Conservation (phyloP, 257 asterid species). For the Scutellaria galericulata region DNA sequence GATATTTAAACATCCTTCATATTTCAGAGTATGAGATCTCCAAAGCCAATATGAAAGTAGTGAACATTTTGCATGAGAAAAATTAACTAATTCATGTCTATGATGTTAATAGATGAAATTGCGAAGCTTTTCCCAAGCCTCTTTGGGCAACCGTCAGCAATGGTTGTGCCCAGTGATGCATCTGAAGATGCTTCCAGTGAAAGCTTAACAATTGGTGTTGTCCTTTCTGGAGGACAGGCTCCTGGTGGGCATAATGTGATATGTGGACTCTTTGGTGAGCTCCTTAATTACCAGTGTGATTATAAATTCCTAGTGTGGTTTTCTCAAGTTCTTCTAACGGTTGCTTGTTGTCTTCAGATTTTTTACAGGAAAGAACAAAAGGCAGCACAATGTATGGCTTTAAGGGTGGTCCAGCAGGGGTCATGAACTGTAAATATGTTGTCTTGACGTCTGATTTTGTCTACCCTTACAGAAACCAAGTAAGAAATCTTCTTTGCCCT, state of each 20-base stretch:
- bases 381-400: constrained; percentile 82
- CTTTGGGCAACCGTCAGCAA: constrained; percentile 72
- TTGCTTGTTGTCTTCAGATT: constrained; percentile 47
- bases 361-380: constrained; percentile 65
- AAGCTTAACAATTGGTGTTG: constrained; percentile 69
- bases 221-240: constrained; percentile 87
- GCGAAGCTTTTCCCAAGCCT: constrained; percentile 70
- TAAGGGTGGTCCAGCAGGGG: constrained; percentile 87
- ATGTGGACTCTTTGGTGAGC: constrained; percentile 70
- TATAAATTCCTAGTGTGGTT: neutral
- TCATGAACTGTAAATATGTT: constrained; percentile 71
- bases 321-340: constrained; percentile 12
- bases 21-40: too few relatives aligned
- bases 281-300: neutral
- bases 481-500: constrained; percentile 26
- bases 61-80: neutral
- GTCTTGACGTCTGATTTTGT: constrained; percentile 60
- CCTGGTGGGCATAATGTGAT: constrained; percentile 95
- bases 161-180: constrained; percentile 49
- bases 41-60: neutral
- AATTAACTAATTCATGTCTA: neutral
- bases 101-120: constrained; percentile 59
- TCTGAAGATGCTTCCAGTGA: constrained; percentile 37
- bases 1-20: too few relatives aligned
- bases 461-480: constrained; percentile 79